Base-by-base conservation (phyloP, 257 asterid species). In the Eustoma russellianum region DNA sequence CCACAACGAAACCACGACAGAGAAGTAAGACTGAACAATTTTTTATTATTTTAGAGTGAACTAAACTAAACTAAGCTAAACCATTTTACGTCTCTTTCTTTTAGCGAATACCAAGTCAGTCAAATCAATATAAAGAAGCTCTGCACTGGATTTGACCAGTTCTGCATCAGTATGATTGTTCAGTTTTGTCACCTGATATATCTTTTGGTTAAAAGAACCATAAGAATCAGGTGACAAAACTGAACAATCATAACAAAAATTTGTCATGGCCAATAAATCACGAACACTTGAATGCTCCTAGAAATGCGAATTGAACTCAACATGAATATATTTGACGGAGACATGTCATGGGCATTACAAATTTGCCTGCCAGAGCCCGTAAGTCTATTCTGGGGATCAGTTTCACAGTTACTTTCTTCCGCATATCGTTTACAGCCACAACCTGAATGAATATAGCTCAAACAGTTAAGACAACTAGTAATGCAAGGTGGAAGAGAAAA, bases 321-420 rank as follows among this genome's bases (percentile, higher is more conserved):
- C 12, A 13, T 30, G 34, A 35, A 53, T 17, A 52, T 55, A 56
- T 34, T 41, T 46, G 28, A 5, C 13, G 33, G 49, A 9, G 50
- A 58, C 17, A 45, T 58, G 45, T 33, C 50, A 17, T 69, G 55
- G 34, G 41, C 50, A 82, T 81, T 79, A 92, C 97, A 76, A 85
- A 70, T 83, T 92, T 92, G 62, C 69, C 91, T n/a, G 99, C 99
- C 82, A 92, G 53, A 48, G 97, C 87, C 70, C 76, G 83, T 57
- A 92, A 69, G 71, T 92, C 95, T 44, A 92, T 79, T 75, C 99
- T 76, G 35, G 99, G 99, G 68, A 92, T 67, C 77, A 92, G 78
- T 72, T 85, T 85, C 59, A 79, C 83, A 0, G 95, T 85, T 51
- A 74, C 94, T 75, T 88, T 88, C 78, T 79, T 85, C 69, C 81